Evolutionary conservation across 2,329 filamentous ascomycete species (phyloP).

Genomic region (Escovopsis sp.): DNA sequence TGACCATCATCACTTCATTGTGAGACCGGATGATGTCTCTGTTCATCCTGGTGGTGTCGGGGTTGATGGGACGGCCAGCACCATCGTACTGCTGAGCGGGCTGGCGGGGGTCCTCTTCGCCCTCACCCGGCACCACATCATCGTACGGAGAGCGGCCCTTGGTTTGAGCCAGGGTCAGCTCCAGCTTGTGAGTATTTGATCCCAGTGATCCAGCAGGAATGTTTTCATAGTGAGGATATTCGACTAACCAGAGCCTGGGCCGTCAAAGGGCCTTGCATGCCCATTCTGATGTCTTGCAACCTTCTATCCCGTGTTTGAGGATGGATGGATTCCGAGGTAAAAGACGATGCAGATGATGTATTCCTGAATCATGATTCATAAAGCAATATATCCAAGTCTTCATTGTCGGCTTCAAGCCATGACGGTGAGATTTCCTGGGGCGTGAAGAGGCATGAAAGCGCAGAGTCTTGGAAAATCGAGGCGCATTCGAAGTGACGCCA

Average conservation of each 20-base stretch:
- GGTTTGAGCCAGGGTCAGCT: neutral
- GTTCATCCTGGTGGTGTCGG: slow-evolving; percentile 37
- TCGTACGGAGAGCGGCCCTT: slow-evolving; percentile 48
- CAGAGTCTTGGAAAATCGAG: too few species aligned
- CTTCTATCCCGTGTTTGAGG: too few species aligned
- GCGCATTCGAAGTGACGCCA: neutral
- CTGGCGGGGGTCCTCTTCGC: slow-evolving; percentile 23
- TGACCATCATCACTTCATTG: slow-evolving; percentile 48
- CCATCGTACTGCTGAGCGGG: slow-evolving; percentile 36
- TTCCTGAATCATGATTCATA: too few species aligned
- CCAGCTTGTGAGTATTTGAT: too few species aligned
- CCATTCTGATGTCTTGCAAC: too few species aligned
- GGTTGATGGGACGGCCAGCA: slow-evolving; percentile 40
- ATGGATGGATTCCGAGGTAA: neutral
- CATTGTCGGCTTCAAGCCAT: too few species aligned
- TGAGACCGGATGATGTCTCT: slow-evolving; percentile 42
- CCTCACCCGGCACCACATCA: slow-evolving; percentile 36
- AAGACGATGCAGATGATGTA: slow-evolving; percentile 2
- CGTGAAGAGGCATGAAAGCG: too few species aligned
- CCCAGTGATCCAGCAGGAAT: too few species aligned
- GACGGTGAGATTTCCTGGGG: too few species aligned
- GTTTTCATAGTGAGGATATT: neutral
- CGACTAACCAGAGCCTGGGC: slow-evolving; percentile 37
- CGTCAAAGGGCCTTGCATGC: slow-evolving; percentile 38
- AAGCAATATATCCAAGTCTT: too few species aligned